These are phyloP conservation scores for Coemansia sp. DNA, from an alignment of 192 early-diverging fungal genomes.

Conservation along the genomic window DNA sequence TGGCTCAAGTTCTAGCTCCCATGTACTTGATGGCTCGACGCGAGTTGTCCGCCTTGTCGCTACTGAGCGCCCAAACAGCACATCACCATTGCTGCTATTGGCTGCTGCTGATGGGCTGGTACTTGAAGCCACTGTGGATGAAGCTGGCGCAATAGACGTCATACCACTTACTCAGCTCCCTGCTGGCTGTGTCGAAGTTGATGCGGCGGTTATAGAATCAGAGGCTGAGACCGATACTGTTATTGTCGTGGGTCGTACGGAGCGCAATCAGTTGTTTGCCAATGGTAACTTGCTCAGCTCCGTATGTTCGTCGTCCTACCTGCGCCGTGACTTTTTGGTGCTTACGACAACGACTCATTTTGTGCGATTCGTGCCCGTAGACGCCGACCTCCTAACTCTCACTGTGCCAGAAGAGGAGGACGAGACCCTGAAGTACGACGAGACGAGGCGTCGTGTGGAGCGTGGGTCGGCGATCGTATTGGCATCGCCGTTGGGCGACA, in stretches of 20 bases:
- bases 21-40: not conserved
- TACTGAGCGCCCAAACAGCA: not conserved
- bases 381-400: slow-evolving; percentile 15
- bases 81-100: slow-evolving; percentile 43
- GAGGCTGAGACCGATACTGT: not conserved
- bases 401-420: slow-evolving; percentile 12
- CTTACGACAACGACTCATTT: slow-evolving; percentile 84
- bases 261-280: slow-evolving; percentile 84
- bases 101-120: slow-evolving; percentile 51
- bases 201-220: slow-evolving; percentile 16
- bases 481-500: slow-evolving; percentile 69
- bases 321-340: slow-evolving; percentile 81
- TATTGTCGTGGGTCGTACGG: slow-evolving; percentile 71
- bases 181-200: slow-evolving; percentile 31
- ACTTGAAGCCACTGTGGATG: slow-evolving; percentile 20
- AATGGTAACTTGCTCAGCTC: slow-evolving; percentile 69
- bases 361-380: slow-evolving; percentile 71
- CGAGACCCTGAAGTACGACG: slow-evolving; percentile 24
- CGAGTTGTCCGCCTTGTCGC: not conserved
- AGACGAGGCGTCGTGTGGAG: slow-evolving; percentile 76
- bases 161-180: slow-evolving; percentile 12
- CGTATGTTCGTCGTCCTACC: slow-evolving; percentile 84
- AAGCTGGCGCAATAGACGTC: not conserved
- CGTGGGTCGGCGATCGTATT: slow-evolving; percentile 87
- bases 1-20: not conserved